These are phyloP conservation scores for Boechera stricta DNA, from an alignment of 345 rosid genomes.

Conservation along the genomic window DNA sequence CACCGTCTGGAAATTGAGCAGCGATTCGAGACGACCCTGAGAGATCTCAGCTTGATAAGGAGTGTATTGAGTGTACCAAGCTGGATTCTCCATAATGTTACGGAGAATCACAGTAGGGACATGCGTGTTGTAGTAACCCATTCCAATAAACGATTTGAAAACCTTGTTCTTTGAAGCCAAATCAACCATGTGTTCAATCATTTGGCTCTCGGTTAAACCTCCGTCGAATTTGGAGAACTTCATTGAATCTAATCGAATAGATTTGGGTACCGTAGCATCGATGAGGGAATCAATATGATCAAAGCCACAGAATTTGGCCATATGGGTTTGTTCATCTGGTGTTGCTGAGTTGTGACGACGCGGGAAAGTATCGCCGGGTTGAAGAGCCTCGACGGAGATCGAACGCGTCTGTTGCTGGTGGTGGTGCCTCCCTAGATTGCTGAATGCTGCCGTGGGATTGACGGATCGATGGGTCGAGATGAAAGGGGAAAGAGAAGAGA, in stretches of 20 bases:
- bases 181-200: slow-evolving; percentile 75
- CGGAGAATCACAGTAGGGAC: slow-evolving; percentile 95
- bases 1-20: slow-evolving; percentile 90
- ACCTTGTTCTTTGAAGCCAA: slow-evolving; percentile 85
- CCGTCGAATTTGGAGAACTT: slow-evolving; percentile 83
- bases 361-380: slow-evolving; percentile 80
- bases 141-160: slow-evolving; percentile 85
- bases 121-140: slow-evolving; percentile 91
- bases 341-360: slow-evolving; percentile 96
- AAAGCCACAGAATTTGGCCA: slow-evolving; percentile 79
- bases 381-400: slow-evolving; percentile 77
- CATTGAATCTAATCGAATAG: slow-evolving; percentile 88
- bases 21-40: slow-evolving; percentile 88
- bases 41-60: slow-evolving; percentile 99
- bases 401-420: slow-evolving; percentile 49
- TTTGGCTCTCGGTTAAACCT: slow-evolving; percentile 89
- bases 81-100: slow-evolving; percentile 96
- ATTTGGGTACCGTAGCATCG: slow-evolving; percentile 94
- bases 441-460: slow-evolving; percentile 19
- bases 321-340: slow-evolving; percentile 80
- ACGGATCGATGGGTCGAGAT: slow-evolving; percentile 47
- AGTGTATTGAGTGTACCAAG: slow-evolving; percentile 98
- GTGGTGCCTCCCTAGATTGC: slow-evolving; percentile 34
- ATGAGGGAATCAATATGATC: slow-evolving; percentile 68
- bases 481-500: slow-evolving; percentile 74